Base-by-base conservation (phyloP, 768 basidiomycete genomes). In the Amyloporia xantha region DNA sequence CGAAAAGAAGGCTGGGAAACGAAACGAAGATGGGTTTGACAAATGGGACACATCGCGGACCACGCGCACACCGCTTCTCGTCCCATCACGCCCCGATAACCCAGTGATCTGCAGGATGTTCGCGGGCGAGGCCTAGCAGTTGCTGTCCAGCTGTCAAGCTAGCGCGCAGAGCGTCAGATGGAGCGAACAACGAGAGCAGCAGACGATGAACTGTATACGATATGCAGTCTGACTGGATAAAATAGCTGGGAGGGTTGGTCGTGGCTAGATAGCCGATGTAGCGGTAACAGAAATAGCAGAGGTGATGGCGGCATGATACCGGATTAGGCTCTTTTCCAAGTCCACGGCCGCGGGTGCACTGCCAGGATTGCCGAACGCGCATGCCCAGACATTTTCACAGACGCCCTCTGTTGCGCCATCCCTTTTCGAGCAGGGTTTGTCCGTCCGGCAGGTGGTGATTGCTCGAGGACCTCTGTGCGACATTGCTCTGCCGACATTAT, bases 1-100 rank as follows among this genome's bases (percentile, higher is more conserved):
- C 7, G 9, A 6, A 19, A 33, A 33, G 30, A 15, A 7, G 9
- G 30, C 7, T 7, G 30, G 30, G 15, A 7, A 7, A 15, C 9
- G 15, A 33, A 33, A 15, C 30, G 30, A 33, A 33, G 30, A 33
- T 15, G 30, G 30, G 30, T 33, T 26, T 12, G 42, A 43, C 42
- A 43, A 43, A 43, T 43, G 42, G 3, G 42, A 25, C 13, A 43
- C 30, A 33, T 33, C 30, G 30, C 30, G 7, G 30, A 33, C 30
- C 55, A 56, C 47, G 55, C 52, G 49, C 52, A 48, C 52, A 21
- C 37, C 30, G 47, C 55, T 56, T 56, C 51, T 53, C 51, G 55
- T 40, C 48, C 49, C 55, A 56, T 56, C 55, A 56, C 40, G 30
- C 24, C 30, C 30, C 41, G 41, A 33, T 55, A 51, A 42, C 48